A percentile compares a stretch with the other conserved stretches of the same genome.
Evolutionary conservation across 345 rosid genomes (phyloP).

Genomic region (Hibiscus mutabilis): DNA sequence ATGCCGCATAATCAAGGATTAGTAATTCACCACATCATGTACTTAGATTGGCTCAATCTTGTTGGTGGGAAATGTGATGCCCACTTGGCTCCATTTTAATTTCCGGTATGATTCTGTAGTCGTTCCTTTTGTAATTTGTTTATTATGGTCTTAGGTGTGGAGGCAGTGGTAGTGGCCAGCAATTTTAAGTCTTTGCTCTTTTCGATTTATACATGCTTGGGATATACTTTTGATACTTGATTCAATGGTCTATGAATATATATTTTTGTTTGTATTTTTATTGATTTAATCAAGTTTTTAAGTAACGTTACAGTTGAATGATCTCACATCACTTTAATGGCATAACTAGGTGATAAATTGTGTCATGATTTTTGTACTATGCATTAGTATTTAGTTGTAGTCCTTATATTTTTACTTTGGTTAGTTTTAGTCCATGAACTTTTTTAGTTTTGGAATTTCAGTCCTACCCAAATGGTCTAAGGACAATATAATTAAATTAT

Average conservation of each 20-base stretch:
- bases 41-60: conserved; percentile 6
- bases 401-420: no score
- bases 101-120: not conserved
- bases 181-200: conserved; percentile 1
- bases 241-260: not conserved
- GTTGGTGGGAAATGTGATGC: conserved; percentile 11
- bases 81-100: conserved; percentile 11
- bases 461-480: not conserved
- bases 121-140: not conserved
- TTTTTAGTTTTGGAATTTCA: not conserved
- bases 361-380: no score
- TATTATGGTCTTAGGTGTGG: not conserved
- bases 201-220: not conserved
- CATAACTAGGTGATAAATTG: no score
- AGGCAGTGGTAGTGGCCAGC: conserved; percentile 3
- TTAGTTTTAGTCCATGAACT: not conserved
- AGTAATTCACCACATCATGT: conserved; percentile 7
- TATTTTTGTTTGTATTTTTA: not conserved
- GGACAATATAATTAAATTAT: no score
- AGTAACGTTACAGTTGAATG: no score
- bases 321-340: no score
- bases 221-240: not conserved
- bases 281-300: not conserved
- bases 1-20: not conserved
- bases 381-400: no score